Evolutionary conservation across 805 yeast species (phyloP), one percentile per base, ranked within the genome.

Genomic region (Hanseniaspora occidentalis): DNA sequence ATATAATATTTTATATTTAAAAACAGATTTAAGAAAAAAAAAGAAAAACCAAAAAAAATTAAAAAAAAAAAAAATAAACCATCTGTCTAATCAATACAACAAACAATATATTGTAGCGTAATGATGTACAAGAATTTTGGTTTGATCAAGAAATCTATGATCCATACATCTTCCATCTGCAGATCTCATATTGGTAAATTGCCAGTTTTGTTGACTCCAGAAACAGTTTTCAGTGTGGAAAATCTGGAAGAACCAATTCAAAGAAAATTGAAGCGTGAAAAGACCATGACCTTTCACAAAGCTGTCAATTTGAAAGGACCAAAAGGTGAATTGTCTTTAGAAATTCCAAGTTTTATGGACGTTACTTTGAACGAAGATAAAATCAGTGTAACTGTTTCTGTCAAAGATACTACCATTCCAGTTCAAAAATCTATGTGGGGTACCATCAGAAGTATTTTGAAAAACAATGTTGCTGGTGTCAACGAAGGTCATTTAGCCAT

Each of bases 401-500:
- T 88, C n/a, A 62, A 64, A 31, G 71, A 79, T 50, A 67, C 76
- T 3, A 52, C 56, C 2, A 64, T 71, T 50, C 78, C 74, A 53
- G 65, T 73, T 40, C 98, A 92, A 64, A 75, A 80, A 48, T 67
- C 94, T 16, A 75, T 92, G 73, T 92, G 97, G 97, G 99, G 98
- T 14, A 92, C 97, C 6, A 71, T 80, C 39, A 74, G 98, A 57
- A 71, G 94, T 0, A 67, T 79, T 43, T 58, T 92, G 37, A 75
- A 77, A 52, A 89, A 89, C 62, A 73, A 81, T 49, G 70, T 89
- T 22, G 66, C 73, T 27, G 99, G 99, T 39, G 94, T 86, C 31
- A 77, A 85, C 31, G 97, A 88, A 51, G 97, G 97, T 11, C 97
- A 92, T 58, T 62, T 85, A 45, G 76, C 92, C 20, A 81, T 88